Evolutionary conservation across 2,329 filamentous ascomycete species (phyloP), one percentile per base, ranked within the genome.

Genomic region (Fusarium coicis): DNA sequence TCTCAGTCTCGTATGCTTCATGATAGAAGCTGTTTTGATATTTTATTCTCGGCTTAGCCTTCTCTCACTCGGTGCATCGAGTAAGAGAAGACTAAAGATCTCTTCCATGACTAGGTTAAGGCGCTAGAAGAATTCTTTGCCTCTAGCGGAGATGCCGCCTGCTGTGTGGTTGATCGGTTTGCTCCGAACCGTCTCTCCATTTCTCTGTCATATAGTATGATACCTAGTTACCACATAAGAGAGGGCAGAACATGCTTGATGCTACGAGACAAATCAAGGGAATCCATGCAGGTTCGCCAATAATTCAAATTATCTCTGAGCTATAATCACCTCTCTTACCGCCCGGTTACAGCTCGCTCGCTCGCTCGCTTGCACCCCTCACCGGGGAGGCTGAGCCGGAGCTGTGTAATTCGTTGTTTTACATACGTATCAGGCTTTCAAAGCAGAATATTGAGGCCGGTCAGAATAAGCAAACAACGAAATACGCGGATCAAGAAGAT

Each of bases 301-400:
- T 26, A 40, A 21, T 50, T 42, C 39, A 37, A 49, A 37, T 43
- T 39, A 36, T 43, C 40, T 52, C 61, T 57, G 69, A 69, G 44
- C 26, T 52, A 40, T 53, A 43, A 40, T 52, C 44, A 61, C 53
- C 54, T 66, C 44, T 56, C 70, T 73, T 73, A 59, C 70, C 70
- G 70, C 69, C 65, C 69, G 62, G 59, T 42, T 52, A 46, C 58
- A 68, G 55, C 65, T 69, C 66, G 39, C 49, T 72, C 62, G 39
- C 49, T 72, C 62, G 43, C 44, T 72, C 56, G 55, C 50, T 73
- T 66, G 59, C 70, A 71, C 70, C 70, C 70, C 70, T 73, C 70
- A 70, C 62, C 70, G 70, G 70, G 50, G 70, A 67, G 70, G 70
- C 70, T 67, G 46, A 73, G 70, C 57, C 70, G 57, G 62, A 56